Evolutionary conservation across 768 basidiomycete species (phyloP), one percentile per base, ranked within the genome.

Genomic region (Strobilomyces dryophilus): DNA sequence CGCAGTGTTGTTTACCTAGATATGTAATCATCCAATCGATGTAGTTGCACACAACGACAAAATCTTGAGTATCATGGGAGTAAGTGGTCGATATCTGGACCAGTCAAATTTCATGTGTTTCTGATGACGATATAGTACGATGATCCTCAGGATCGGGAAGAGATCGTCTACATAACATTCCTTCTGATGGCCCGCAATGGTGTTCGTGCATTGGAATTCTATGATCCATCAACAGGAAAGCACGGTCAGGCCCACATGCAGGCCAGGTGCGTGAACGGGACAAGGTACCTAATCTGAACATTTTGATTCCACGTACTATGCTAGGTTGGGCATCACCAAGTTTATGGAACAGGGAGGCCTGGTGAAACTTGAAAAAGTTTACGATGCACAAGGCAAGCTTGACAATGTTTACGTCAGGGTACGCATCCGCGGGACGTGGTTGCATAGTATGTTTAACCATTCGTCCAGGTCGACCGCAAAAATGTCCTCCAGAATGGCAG

Each of bases 191-290:
- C 87, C n/a, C 82, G 92, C 27, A 84, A 82, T 37, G 92, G 87
- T 55, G 67, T 93, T 34, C 78, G 85, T 34, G 90, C 83, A 5
- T 75, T 94, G 35, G 89, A 93, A 66, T 92, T 76, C 65, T 95
- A 88, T 61, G 89, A 95, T 61, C 91, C 91, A 24, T 74, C 72
- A 26, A 88, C 83, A 14, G 73, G 83, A 69, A 92, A 91, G 67
- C 92, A 93, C 61, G 89, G 91, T 17, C 89, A 93, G 64, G 90
- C 89, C 15, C 89, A 92, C 63, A 93, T 92, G 91, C 88, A 92
- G 70, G 90, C 89, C 42, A 82, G 89, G 88, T 89, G 67, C 44
- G 79, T 56, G 26, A 27, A 27, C 18, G 35, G 14, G 39, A 45
- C 47, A 7, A 21, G 8, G 11, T 14, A 20, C 8, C 0, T 9